phyloP scores from a whole-genome alignment of 495 filamentous ascomycete species.

The Penicillium pulvis region DNA sequence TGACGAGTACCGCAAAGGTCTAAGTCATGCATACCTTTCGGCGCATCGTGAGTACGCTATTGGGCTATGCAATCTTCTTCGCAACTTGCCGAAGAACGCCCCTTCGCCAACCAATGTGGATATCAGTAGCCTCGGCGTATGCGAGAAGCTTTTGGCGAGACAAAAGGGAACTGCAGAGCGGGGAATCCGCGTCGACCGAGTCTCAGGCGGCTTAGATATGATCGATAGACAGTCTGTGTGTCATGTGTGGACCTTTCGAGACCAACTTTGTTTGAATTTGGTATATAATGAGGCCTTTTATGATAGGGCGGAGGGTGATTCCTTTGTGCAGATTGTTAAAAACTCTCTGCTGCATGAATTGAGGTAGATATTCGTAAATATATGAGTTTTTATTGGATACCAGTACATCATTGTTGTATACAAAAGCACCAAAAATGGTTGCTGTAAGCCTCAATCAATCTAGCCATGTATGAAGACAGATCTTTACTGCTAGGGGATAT shows the following conservation, averaged over 20 bases:
- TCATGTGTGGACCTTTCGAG: slow-evolving; percentile 11
- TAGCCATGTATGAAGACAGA: background rate
- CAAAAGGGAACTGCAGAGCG: slow-evolving; percentile 9
- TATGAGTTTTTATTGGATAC: background rate
- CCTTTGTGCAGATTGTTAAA: slow-evolving; percentile 7
- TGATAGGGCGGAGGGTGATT: slow-evolving; percentile 1
- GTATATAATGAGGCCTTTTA: slow-evolving; percentile 8
- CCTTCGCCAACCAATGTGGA: slow-evolving; percentile 8
- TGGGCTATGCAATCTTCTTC: slow-evolving; percentile 7
- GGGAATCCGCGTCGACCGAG: slow-evolving; percentile 7
- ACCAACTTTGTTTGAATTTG: slow-evolving; percentile 8
- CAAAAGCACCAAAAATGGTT: background rate
- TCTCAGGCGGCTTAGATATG: slow-evolving; percentile 8
- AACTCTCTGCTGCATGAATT: slow-evolving; percentile 5
- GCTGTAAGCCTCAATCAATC: background rate
- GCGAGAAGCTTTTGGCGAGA: slow-evolving; percentile 4
- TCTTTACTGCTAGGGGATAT: background rate
- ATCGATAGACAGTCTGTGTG: slow-evolving; percentile 6
- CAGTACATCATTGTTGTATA: background rate
- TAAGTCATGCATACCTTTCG: slow-evolving; percentile 4
- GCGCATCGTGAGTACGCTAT: slow-evolving; percentile 8
- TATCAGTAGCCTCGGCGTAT: slow-evolving; percentile 7
- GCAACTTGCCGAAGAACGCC: background rate
- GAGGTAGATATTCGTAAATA: background rate
- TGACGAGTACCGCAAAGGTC: slow-evolving; percentile 9